A percentile compares a stretch with the other conserved stretches of the same genome.
These are phyloP conservation scores for Endothia cerciana DNA, from an alignment of 2,329 filamentous ascomycete species.

Conservation along the genomic window DNA sequence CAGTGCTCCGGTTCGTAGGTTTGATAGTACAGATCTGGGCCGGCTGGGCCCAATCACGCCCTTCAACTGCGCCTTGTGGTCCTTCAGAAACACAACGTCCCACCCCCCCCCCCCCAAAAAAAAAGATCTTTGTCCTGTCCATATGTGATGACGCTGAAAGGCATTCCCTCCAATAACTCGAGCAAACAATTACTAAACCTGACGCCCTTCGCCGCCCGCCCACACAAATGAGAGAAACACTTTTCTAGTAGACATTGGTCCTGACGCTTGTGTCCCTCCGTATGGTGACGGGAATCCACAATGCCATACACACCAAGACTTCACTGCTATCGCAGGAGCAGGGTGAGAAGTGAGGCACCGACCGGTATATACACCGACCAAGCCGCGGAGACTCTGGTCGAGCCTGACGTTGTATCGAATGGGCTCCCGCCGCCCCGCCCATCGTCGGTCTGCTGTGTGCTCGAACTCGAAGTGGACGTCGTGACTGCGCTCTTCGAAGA, in stretches of 20 bases:
- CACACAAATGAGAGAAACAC: not conserved
- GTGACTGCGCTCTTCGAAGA: not conserved
- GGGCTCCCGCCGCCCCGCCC: slow-evolving; percentile 29
- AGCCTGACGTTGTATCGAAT: slow-evolving; percentile 25
- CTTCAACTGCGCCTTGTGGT: not conserved
- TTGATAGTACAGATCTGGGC: not conserved
- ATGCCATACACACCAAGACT: not conserved
- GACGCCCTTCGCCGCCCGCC: not conserved
- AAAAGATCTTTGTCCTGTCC: not conserved
- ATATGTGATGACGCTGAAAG: not conserved
- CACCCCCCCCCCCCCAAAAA: no score
- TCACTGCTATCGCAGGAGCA: slow-evolving; percentile 9
- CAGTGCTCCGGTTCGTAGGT: not conserved
- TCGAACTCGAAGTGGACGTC: not conserved
- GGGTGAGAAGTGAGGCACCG: slow-evolving; percentile 8
- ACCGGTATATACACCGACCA: slow-evolving; percentile 19
- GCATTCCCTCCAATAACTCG: not conserved
- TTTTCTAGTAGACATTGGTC: not conserved
- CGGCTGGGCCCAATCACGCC: not conserved
- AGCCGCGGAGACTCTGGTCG: not conserved
- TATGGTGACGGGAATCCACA: not conserved
- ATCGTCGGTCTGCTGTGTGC: slow-evolving; percentile 4
- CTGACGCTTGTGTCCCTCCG: not conserved
- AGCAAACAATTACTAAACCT: not conserved
- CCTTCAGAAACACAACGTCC: not conserved